Evolutionary conservation across 1,139 yeast genomes (phyloP), one percentile per base, ranked within the genome.

Genomic region (Protomyces inundatus): DNA sequence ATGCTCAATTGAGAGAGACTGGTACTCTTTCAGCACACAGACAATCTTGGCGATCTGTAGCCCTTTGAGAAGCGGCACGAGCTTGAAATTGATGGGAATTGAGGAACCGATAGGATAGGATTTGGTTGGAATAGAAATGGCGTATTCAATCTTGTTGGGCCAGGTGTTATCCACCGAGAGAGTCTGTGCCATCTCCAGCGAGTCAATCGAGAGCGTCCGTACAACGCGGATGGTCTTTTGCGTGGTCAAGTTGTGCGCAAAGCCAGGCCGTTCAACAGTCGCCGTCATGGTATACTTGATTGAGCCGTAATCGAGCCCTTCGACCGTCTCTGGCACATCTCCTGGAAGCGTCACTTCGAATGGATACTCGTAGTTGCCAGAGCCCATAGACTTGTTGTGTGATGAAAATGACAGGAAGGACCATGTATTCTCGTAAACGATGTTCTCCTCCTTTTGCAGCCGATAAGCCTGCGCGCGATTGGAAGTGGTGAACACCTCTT

Each of bases 111-210:
- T 85, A 0, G 98, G 96, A 45, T 90, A 83, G 0, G 98, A 97
- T 72, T 88, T 86, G 14, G 91, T 81, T 0, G 98, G 97, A 7
- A 89, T 85, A 66, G 88, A 87, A 64, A 93, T 83, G 1, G 93
- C 83, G 74, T 93, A 93, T 71, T 95, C 98, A 55, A 93, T 89
- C 74, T 93, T 93, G 56, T 84, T 79, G 2, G 98, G 98, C 99
- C 99, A 95, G 0, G 93, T 86, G 73, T 93, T 93, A 72, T 90
- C 97, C 32, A 93, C 96, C 0, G 96, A 90, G 63, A 90, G 88
- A 0, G 98, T 90, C 75, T 93, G 98, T 0, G 95, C 82, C 54
- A 91, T 78, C 72, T 95, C 98, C 1, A 89, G 82, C 0, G 96
- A 84, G 74, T 91, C 98, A 0, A 96, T 83, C 0, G 96, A 86